Percentiles rank a stretch among this genome's conserved stretches.
These are phyloP conservation scores for Pulveroboletus sp. DNA, from an alignment of 768 basidiomycete species.

Conservation along the genomic window DNA sequence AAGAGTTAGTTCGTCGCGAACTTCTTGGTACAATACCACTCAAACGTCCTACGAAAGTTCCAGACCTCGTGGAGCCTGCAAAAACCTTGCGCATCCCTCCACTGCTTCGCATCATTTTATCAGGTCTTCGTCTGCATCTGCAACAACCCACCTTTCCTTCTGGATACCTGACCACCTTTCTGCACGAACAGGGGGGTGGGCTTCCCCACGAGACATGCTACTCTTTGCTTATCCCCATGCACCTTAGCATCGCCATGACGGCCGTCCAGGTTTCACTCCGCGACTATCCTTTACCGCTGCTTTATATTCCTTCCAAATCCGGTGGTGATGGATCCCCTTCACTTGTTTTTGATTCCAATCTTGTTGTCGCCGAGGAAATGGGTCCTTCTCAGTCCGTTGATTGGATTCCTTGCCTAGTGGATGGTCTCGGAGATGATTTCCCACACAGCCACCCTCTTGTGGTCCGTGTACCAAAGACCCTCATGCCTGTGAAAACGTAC, in stretches of 20 bases:
- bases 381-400: slow-evolving; percentile 61
- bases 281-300: slow-evolving; percentile 84
- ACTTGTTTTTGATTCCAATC: slow-evolving; percentile 66
- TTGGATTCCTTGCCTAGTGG: slow-evolving; percentile 66
- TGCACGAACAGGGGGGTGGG: slow-evolving; percentile 61
- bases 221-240: slow-evolving; percentile 78
- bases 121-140: slow-evolving; percentile 53
- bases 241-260: slow-evolving; percentile 63
- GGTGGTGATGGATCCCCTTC: slow-evolving; percentile 34
- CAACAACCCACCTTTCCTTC: slow-evolving; percentile 56
- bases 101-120: slow-evolving; percentile 61
- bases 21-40: slow-evolving; percentile 37
- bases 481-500: slow-evolving; percentile 94
- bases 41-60: slow-evolving; percentile 31
- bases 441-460: slow-evolving; percentile 49
- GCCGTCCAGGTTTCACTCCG: slow-evolving; percentile 63
- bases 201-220: slow-evolving; percentile 68
- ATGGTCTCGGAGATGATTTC: slow-evolving; percentile 50
- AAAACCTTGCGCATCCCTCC: slow-evolving; percentile 46
- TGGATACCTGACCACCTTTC: slow-evolving; percentile 53
- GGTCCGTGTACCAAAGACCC: slow-evolving; percentile 77
- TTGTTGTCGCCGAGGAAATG: slow-evolving; percentile 87
- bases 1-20: slow-evolving; percentile 42
- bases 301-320: slow-evolving; percentile 58
- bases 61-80: slow-evolving; percentile 42